phyloP scores from a whole-genome alignment of 371 early-diverging fungal species.

The Vavraia culicis region DNA sequence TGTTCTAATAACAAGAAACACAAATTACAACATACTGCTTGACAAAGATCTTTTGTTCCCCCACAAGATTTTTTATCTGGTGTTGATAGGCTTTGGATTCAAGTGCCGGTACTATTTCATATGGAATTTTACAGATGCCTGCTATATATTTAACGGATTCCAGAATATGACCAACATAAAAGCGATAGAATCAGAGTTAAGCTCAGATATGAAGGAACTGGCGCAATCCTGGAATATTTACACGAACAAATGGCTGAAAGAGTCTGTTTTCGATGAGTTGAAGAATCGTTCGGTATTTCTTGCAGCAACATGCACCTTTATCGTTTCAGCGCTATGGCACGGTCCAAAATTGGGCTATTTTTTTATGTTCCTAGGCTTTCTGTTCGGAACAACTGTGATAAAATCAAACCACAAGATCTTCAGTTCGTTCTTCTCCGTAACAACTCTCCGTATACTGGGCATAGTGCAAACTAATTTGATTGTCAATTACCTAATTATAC shows the following conservation, averaged over 20 bases:
- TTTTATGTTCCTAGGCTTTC: constrained; percentile 27
- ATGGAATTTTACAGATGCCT: constrained; percentile 29
- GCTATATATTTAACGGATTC: constrained; percentile 14
- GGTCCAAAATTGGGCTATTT: constrained; percentile 30
- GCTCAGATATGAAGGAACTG: constrained; percentile 27
- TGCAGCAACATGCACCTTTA: constrained; percentile 20
- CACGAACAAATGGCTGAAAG: constrained; percentile 25
- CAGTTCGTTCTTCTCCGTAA: neutral
- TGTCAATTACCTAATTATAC: constrained; percentile 23
- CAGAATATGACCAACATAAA: constrained; percentile 17
- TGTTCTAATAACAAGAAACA: neutral
- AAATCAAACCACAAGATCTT: constrained; percentile 11
- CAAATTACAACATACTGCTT: constrained; percentile 4
- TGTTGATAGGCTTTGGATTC: constrained; percentile 12
- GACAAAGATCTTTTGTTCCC: neutral
- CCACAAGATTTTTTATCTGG: constrained; percentile 7
- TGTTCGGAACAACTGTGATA: constrained; percentile 5
- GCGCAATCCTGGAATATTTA: constrained; percentile 32
- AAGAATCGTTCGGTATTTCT: constrained; percentile 7
- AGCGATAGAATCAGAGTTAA: constrained; percentile 25
- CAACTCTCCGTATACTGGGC: constrained; percentile 3
- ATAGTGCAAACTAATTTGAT: constrained; percentile 20
- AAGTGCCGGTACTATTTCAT: constrained; percentile 29
- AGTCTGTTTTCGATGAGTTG: constrained; percentile 21
- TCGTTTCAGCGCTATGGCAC: constrained; percentile 29